Conservation (phyloP, 192 early-diverging fungal species). For the Coemansia sp. region DNA sequence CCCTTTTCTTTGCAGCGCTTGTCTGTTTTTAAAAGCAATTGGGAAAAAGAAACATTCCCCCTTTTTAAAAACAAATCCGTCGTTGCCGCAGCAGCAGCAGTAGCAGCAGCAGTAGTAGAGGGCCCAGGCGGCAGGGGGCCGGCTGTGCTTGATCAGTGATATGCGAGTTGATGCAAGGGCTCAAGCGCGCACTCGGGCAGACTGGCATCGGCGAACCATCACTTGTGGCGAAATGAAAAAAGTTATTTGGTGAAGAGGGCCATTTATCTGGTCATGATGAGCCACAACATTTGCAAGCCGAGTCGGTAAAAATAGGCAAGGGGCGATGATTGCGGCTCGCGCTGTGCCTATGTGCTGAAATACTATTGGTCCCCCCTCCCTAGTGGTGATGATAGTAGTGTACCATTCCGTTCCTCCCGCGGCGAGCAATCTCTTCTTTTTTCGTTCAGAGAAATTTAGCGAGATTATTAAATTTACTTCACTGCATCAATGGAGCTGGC, state of each 20-base stretch:
- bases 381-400: no score
- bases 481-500: slow-evolving; percentile 58
- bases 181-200: neutral
- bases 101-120: neutral
- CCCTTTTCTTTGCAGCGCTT: neutral
- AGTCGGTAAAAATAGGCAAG: neutral
- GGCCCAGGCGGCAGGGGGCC: neutral
- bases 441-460: neutral
- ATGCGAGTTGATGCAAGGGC: neutral
- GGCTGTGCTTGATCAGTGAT: neutral
- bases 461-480: neutral
- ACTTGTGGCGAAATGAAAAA: no score
- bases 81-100: neutral
- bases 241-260: no score
- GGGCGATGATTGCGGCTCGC: neutral
- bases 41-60: neutral
- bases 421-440: neutral
- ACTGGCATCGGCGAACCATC: neutral
- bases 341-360: neutral
- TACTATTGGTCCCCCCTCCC: no score
- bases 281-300: neutral
- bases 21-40: neutral
- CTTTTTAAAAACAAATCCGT: neutral
- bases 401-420: no score
- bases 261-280: no score